Evolutionary conservation across 2,329 filamentous ascomycete species (phyloP).

Genomic region (Cladobotryum protrusum): DNA sequence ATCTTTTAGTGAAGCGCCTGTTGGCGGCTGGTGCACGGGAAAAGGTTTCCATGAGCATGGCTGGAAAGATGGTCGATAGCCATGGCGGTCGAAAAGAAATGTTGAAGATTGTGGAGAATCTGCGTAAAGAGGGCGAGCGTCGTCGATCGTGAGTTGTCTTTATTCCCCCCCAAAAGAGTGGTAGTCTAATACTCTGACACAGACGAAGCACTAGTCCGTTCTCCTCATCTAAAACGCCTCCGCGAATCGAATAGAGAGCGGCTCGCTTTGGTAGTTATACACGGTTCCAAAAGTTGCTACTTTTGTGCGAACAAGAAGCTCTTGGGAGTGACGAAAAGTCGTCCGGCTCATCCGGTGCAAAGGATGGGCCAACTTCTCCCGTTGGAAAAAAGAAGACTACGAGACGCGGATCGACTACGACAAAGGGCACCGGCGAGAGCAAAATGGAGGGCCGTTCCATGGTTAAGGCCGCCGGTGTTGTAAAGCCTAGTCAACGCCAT

Average conservation of each 20-base stretch:
- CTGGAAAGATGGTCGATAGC: constrained; percentile 76
- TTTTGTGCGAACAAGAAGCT: constrained; percentile 9
- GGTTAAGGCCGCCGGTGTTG: background rate
- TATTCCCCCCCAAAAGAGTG: background rate
- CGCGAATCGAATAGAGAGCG: constrained; percentile 38
- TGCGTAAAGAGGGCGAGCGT: constrained; percentile 81
- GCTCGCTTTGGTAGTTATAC: constrained; percentile 25
- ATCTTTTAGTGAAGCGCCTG: constrained; percentile 80
- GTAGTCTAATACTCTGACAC: background rate
- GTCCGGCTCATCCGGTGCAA: background rate
- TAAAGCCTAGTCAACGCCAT: background rate
- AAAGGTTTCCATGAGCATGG: constrained; percentile 93
- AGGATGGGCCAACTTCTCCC: background rate
- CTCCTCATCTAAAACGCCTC: constrained; percentile 33
- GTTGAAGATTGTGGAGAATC: constrained; percentile 77
- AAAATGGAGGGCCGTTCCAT: background rate
- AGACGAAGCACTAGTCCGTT: constrained; percentile 34
- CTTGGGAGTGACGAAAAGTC: background rate
- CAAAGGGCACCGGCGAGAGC: background rate
- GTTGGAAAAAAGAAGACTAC: background rate
- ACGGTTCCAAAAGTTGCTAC: constrained; percentile 22
- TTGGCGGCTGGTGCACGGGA: constrained; percentile 71
- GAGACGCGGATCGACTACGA: background rate
- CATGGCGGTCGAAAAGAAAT: constrained; percentile 80
- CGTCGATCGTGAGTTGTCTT: constrained; percentile 63